Conservation (phyloP, 441 rosid species). For the Aquilaria agallochum region DNA sequence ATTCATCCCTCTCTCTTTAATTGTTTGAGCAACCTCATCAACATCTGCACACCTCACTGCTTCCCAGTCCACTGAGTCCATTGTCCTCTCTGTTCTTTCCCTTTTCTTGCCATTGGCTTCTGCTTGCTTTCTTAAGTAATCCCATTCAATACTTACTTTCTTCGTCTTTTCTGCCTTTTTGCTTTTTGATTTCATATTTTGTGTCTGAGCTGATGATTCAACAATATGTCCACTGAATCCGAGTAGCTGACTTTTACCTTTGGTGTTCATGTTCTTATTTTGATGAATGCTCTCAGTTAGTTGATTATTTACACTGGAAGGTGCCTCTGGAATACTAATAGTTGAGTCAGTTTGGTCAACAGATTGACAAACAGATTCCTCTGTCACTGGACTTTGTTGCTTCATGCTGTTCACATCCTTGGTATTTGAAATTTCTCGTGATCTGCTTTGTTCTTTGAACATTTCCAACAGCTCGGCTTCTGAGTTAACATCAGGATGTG, state of each 20-base stretch:
- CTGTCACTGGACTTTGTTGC: slow-evolving; percentile 22
- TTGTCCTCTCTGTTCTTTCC: slow-evolving; percentile 40
- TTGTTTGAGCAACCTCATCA: slow-evolving; percentile 47
- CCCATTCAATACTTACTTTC: slow-evolving; percentile 52
- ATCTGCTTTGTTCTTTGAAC: slow-evolving; percentile 28
- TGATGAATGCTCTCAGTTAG: slow-evolving; percentile 24
- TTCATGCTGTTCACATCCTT: slow-evolving; percentile 18
- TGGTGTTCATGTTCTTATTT: slow-evolving; percentile 19
- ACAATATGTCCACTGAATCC: slow-evolving; percentile 22
- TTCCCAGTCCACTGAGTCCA: slow-evolving; percentile 68
- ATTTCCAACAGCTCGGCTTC: slow-evolving; percentile 27
- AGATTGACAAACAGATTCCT: slow-evolving; percentile 25
- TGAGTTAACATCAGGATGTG: slow-evolving; percentile 21
- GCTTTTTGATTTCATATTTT: slow-evolving; percentile 37
- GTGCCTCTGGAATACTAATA: slow-evolving; percentile 19
- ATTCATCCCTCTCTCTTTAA: slow-evolving; percentile 73
- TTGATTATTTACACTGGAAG: slow-evolving; percentile 28
- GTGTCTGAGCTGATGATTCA: slow-evolving; percentile 19
- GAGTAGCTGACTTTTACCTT: slow-evolving; percentile 22
- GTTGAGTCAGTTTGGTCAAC: slow-evolving; percentile 22
- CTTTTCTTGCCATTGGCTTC: slow-evolving; percentile 33
- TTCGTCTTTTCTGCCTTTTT: slow-evolving; percentile 39
- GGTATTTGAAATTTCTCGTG: slow-evolving; percentile 17
- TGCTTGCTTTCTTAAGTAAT: slow-evolving; percentile 50
- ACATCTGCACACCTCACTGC: slow-evolving; percentile 53